Evolutionary conservation across 805 yeast species (phyloP), one percentile per base, ranked within the genome.

Genomic region (Metschnikowia lunata): DNA sequence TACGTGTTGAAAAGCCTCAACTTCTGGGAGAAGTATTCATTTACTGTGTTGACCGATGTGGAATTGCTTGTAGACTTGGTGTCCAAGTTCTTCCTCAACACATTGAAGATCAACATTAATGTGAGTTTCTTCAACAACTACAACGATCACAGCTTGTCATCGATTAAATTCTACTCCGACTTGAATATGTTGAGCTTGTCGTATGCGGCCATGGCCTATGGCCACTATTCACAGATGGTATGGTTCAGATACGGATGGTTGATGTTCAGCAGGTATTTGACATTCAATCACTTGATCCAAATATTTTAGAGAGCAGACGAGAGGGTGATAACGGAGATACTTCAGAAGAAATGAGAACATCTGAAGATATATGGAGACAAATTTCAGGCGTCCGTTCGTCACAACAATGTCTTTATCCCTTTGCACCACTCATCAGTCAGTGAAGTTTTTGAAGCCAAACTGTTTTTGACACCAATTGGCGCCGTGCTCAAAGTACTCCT

Each of bases 211-310:
- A 88, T 91, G 96, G 67, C 82, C 3, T 73, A 74, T 51, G 95
- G 85, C 3, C 98, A 93, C 64, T 72, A 73, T 49, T 80, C 95
- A 1, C 99, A 93, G 62, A 86, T 93, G 86, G 90, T 85, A 8
- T 91, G 97, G 97, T 93, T 84, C 62, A 74, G 99, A 52, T 86
- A 85, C 69, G 83, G 88, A 1, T 93, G 97, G 97, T 70, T 93
- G 59, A 46, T 78, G 6, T 63, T 82, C 12, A 84, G 96, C 47
- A 72, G 90, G 49, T 91, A 88, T 64, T 78, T 87, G 71, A 80
- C 82, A 35, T 76, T 78, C 40, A 90, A 91, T 63, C 89, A 86
- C 56, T 68, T 87, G 50, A 66, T 71, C 28, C 63, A 59, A 37
- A 38, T 58, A 29, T 29, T 11, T 18, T 30, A 41, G 36, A 47